Conservation (phyloP, 1,139 yeast species). For the Kodamaea derodonti region DNA sequence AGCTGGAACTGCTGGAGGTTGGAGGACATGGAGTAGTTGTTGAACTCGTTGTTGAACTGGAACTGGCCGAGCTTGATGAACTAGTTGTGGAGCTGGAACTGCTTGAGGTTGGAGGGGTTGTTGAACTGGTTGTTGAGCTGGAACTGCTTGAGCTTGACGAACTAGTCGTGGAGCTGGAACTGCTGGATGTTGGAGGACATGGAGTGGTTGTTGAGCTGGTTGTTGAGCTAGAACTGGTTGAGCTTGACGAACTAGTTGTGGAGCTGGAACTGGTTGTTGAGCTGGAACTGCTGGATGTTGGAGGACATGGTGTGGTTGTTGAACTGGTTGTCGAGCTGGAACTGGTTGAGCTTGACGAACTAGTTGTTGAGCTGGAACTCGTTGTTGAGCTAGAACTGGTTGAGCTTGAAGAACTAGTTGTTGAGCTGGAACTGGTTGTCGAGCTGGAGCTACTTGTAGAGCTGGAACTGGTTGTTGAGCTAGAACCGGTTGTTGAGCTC, state of each 20-base stretch:
- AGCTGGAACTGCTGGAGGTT: background rate
- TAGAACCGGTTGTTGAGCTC: background rate
- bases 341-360: constrained; percentile 2
- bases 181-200: constrained; percentile 1
- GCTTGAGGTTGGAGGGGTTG: background rate
- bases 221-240: constrained; percentile 2
- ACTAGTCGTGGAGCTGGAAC: background rate
- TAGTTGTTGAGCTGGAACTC: background rate
- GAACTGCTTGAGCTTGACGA: constrained; percentile 1
- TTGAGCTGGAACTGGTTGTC: constrained; percentile 2
- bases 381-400: background rate
- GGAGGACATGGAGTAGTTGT: constrained; percentile 3
- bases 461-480: background rate
- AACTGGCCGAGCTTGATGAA: background rate
- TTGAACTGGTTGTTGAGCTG: background rate
- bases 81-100: background rate
- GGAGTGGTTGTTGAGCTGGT: constrained; percentile 2
- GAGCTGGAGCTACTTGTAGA: constrained; percentile 2
- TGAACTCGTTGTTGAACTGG: background rate
- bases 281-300: background rate
- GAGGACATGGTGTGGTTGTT: background rate
- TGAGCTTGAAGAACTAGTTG: constrained; percentile 1
- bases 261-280: background rate
- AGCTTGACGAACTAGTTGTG: background rate
- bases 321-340: background rate